phyloP scores from a whole-genome alignment of 2,329 filamentous ascomycete species.

The Ascocoryne sarcoides region DNA sequence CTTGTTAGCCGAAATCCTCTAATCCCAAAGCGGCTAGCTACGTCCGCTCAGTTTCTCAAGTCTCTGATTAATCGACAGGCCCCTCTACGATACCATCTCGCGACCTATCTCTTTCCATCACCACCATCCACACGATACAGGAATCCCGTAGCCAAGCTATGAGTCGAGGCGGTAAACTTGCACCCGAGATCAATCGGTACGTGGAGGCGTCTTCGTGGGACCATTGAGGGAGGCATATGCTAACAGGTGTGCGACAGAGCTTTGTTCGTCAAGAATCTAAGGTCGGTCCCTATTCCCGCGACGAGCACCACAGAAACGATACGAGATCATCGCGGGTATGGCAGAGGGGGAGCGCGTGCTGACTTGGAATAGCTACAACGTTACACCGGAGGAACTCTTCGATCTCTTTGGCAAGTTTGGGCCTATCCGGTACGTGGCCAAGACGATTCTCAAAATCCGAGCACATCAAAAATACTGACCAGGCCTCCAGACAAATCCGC shows the following conservation, averaged over 20 bases:
- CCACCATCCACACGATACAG: background rate
- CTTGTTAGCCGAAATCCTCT: background rate
- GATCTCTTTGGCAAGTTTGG: conserved; percentile 98
- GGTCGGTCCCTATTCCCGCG: conserved; percentile 43
- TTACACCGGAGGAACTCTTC: conserved; percentile 94
- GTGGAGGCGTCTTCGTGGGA: conserved; percentile 29
- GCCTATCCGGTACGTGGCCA: conserved; percentile 82
- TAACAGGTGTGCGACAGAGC: conserved; percentile 51
- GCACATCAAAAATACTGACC: conserved; percentile 1
- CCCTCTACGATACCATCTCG: background rate
- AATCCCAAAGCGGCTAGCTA: background rate
- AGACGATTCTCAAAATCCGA: conserved; percentile 3
- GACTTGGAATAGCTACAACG: conserved; percentile 71
- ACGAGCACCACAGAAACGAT: background rate
- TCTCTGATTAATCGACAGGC: background rate
- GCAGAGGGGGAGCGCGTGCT: conserved; percentile 46
- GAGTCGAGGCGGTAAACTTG: conserved; percentile 94
- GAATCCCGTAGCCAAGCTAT: conserved; percentile 55
- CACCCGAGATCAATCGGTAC: conserved; percentile 98
- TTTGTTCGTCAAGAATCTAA: conserved; percentile 99
- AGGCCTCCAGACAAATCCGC: conserved; percentile 72
- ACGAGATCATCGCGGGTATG: conserved; percentile 21
- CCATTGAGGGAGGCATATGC: conserved; percentile 7
- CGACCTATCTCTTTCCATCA: background rate
- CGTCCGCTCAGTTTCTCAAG: background rate